Evolutionary conservation across 192 early-diverging fungal genomes (phyloP), one percentile per base, ranked within the genome.

Genomic region (Umbelopsis ramanniana): DNA sequence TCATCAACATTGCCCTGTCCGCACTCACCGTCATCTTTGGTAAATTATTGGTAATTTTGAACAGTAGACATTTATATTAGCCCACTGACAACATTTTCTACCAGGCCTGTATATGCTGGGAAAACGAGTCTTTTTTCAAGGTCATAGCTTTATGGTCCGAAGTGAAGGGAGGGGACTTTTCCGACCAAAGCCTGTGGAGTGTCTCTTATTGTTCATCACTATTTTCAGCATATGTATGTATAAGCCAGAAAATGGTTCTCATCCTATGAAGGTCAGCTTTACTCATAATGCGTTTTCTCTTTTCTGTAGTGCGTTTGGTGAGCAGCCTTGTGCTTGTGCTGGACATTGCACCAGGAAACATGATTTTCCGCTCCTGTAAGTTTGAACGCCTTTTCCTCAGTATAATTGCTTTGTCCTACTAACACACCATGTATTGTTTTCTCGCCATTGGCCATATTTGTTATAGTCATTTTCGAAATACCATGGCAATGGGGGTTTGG

Each of bases 401-500:
- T 11, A 24, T 33, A 40, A 57, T 29, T 40, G 5, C 35, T 53
- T 50, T 47, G 17, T 47, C 45, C 17, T 22, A 19, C 26, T 4
- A 63, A 22, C 46, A 43, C 40, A 43, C 6, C 6, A 43, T 22
- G 14, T 21, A 21, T 29, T 71, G 0, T 26, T 22, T 71, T 23
- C n/a, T 23, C 23, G 17, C 57, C 55, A 24, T 6, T 43, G 11
- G 1, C 40, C 40, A 7, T 43, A 11, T 21, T 46, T 37, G 26
- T 14, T 46, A 23, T 26, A 73, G 72, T 76, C 40, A 50, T 76
- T 26, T 76, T 76, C 38, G 75, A 76, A 53, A 66, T 76, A 29
- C 55, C 70, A 68, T 76, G 75, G 75, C 75, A 76, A 46, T 72
- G 50, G 40, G 75, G 75, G 0, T 76, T 53, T 57, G 75, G 54